Base-by-base conservation (phyloP, 2,329 filamentous ascomycete species). In the Penicillium sp. region DNA sequence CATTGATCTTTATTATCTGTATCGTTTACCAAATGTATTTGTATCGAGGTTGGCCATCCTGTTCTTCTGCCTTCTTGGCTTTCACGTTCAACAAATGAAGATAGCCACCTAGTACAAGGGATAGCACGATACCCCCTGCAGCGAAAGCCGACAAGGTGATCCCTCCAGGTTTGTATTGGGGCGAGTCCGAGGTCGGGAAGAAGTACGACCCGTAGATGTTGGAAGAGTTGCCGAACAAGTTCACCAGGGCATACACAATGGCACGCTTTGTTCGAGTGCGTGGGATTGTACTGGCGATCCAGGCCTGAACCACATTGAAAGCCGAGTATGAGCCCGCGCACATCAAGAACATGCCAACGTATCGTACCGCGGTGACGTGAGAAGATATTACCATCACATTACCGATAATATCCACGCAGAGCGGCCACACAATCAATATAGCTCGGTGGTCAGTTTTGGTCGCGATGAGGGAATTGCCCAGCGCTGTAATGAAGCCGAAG, bases 401-500 rank as follows among this genome's bases (percentile, higher is more conserved):
- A 2, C 61, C 61, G 7, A 64, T 52, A 3, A 63, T 63, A 16
- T 63, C 61, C 5, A 63, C 22, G 7, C 55, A 49, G 0, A 62
- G 44, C 3, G 59, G 59, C 59, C 59, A 62, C 5, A 56, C 49
- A n/a, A 62, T 62, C 11, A 62, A 38, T 8, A 56, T 34, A 3
- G 57, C 55, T 2, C 55, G 56, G 16, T 54, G 43, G 38, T 59
- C 47, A 3, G 60, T 63, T 9, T 56, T 53, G 14, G 55, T 62
- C 3, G 61, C 58, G 18, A 62, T 36, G 51, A 63, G 38, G 63
- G 71, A 54, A 69, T 78, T 57, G 59, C 68, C 48, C 47, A 70
- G 46, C 64, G 75, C 43, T 63, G 77, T 61, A 52, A 70, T 21
- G 70, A 78, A 47, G 11, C 60, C 55, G 10, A 63, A 62, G 7